Evolutionary conservation across 768 basidiomycete genomes (phyloP).

Genomic region (Lepiota subincarnata): DNA sequence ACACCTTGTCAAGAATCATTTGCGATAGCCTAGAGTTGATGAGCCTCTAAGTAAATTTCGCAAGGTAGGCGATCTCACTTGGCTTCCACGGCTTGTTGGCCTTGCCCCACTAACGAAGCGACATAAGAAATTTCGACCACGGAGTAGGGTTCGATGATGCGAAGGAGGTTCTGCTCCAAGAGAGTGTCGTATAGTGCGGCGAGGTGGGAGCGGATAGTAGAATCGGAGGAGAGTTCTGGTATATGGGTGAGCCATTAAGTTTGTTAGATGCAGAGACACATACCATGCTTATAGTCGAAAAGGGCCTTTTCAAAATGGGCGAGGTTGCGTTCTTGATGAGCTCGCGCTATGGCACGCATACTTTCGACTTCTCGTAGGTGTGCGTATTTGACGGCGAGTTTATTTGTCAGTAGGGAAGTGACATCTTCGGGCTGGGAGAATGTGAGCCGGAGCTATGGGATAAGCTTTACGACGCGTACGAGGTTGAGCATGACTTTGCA

Average conservation of each 20-base stretch:
- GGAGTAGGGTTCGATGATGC: slow-evolving; percentile 95
- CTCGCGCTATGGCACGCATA: slow-evolving; percentile 91
- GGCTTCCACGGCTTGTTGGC: slow-evolving; percentile 81
- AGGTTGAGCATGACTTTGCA: slow-evolving; percentile 98
- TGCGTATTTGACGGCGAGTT: slow-evolving; percentile 84
- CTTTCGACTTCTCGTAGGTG: slow-evolving; percentile 88
- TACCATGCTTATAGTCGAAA: slow-evolving; percentile 80
- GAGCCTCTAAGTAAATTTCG: neutral
- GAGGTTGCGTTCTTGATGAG: slow-evolving; percentile 88
- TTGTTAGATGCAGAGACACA: slow-evolving; percentile 16
- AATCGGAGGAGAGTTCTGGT: slow-evolving; percentile 89
- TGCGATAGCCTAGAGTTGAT: slow-evolving; percentile 68
- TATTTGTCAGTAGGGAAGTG: slow-evolving; percentile 77
- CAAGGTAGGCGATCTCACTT: slow-evolving; percentile 57
- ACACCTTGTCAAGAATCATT: slow-evolving; percentile 96
- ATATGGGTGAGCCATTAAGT: neutral
- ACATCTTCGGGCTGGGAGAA: slow-evolving; percentile 83
- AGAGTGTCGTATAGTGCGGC: slow-evolving; percentile 93
- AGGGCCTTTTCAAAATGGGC: slow-evolving; percentile 86
- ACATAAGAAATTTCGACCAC: slow-evolving; percentile 89
- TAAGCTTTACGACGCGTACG: slow-evolving; percentile 41
- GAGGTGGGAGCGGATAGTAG: slow-evolving; percentile 92
- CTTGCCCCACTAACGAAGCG: slow-evolving; percentile 84
- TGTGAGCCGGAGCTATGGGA: neutral
- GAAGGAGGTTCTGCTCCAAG: slow-evolving; percentile 89